Evolutionary conservation across 495 filamentous ascomycete genomes (phyloP), one percentile per base, ranked within the genome.

Genomic region (Aspergillus mulundensis): DNA sequence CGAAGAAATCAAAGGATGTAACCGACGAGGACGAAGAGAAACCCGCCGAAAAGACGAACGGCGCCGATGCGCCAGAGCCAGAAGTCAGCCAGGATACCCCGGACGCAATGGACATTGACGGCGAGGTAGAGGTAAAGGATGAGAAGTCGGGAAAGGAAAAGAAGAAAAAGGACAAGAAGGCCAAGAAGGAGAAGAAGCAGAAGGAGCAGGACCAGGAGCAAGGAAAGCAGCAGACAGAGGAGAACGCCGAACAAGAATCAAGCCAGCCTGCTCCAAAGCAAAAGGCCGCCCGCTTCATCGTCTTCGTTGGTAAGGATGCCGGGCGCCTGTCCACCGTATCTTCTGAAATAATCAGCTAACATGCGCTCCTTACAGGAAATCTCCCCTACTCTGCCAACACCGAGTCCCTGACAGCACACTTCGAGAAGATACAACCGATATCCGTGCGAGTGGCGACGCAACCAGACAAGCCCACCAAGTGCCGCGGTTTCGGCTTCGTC

Each of bases 401-500:
- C 39, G 81, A 81, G 16, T 71, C 83, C 14, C 70, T 97, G 25
- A 70, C 66, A 21, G 75, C 79, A 54, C 92, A 98, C 73, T 97
- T 98, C 64, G 77, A 82, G 24, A 80, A 86, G 53, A 81, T 95
- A 51, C 69, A 82, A 14, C 91, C 94, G 2, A 79, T 75, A 16
- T 81, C 80, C 11, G 78, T 97, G 50, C 89, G 94, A 1, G 82
- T 90, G 25, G 81, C 87, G 23, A 91, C 87, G 15, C 74, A 90
- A 64, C 87, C 86, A 61, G 78, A 82, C 40, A 79, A 86, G 49
- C 80, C 85, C 15, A 72, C 68, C 24, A 88, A 87, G 58, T 89
- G 85, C 57, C 91, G 90, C 61, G 94, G 94, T 28, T 88, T 87
- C 59, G 94, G 90, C 4, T 98, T 98, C 70, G 77, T 98, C 56